A percentile compares a stretch with the other conserved stretches of the same genome.
These are phyloP conservation scores for Candida sanyaensis DNA, from an alignment of 1,139 yeast species.

Conservation along the genomic window DNA sequence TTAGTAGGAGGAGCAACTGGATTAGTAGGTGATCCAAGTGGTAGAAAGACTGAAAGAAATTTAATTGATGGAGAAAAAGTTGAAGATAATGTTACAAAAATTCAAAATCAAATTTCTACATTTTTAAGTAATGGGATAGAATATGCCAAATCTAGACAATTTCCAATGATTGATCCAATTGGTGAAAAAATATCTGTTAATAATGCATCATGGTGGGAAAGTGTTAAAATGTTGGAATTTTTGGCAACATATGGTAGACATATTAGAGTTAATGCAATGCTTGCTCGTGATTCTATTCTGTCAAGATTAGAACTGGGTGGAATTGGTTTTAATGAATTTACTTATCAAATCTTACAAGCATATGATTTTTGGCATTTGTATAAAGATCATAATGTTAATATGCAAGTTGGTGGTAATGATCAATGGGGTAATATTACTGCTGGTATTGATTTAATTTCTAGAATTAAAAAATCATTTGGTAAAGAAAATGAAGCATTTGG, in stretches of 20 bases:
- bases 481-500: constrained; percentile 53
- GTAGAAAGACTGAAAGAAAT: constrained; percentile 74
- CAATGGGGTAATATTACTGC: constrained; percentile 99
- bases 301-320: constrained; percentile 74
- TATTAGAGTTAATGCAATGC: constrained; percentile 83
- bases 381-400: constrained; percentile 55
- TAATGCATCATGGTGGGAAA: constrained; percentile 86
- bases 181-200: constrained; percentile 35
- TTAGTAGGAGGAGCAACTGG: constrained; percentile 99
- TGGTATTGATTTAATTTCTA: constrained; percentile 82
- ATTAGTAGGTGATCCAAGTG: constrained; percentile 95
- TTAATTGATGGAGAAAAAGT: constrained; percentile 55
- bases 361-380: constrained; percentile 89
- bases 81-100: constrained; percentile 58
- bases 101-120: constrained; percentile 59
- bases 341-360: constrained; percentile 91
- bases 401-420: constrained; percentile 96
- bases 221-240: constrained; percentile 73
- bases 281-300: constrained; percentile 85
- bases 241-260: constrained; percentile 75
- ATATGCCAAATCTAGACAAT: constrained; percentile 60
- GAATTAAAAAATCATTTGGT: constrained; percentile 42
- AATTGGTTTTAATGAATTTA: constrained; percentile 89
- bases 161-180: constrained; percentile 26
- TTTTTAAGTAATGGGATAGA: constrained; percentile 66